A percentile compares a stretch with the other conserved stretches of the same genome.
These are phyloP conservation scores for Annulohypoxylon stygium DNA, from an alignment of 495 filamentous ascomycete species.

Conservation along the genomic window DNA sequence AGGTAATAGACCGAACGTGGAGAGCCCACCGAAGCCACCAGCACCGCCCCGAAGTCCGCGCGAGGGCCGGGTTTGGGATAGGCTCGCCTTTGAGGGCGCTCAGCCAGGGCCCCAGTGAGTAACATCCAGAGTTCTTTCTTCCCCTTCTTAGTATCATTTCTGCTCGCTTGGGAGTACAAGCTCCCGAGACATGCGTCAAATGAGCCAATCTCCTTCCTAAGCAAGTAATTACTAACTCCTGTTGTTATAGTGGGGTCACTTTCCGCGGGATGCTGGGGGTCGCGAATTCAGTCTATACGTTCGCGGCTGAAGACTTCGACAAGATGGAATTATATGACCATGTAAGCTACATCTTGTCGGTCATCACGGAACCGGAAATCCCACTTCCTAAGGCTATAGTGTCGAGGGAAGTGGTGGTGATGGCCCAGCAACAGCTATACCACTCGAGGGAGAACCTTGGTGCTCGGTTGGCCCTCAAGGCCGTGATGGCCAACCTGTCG, in stretches of 20 bases:
- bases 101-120: neutral
- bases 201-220: too few relatives aligned
- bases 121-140: too few relatives aligned
- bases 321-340: slow-evolving; percentile 29
- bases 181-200: too few relatives aligned
- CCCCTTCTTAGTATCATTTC: too few relatives aligned
- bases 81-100: neutral
- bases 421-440: slow-evolving; percentile 19
- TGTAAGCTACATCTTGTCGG: slow-evolving; percentile 13
- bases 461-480: slow-evolving; percentile 1
- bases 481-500: neutral
- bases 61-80: slow-evolving; percentile 6
- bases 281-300: neutral
- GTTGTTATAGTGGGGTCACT: neutral
- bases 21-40: neutral
- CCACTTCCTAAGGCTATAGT: neutral
- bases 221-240: too few relatives aligned
- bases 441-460: slow-evolving; percentile 11
- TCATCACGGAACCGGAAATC: neutral
- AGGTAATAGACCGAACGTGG: neutral
- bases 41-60: neutral
- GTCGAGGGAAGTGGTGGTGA: neutral
- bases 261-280: slow-evolving; percentile 21
- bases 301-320: slow-evolving; percentile 20
- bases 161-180: too few relatives aligned